Base-by-base conservation (phyloP, 2,329 filamentous ascomycete genomes). In the Penicillium sp. region DNA sequence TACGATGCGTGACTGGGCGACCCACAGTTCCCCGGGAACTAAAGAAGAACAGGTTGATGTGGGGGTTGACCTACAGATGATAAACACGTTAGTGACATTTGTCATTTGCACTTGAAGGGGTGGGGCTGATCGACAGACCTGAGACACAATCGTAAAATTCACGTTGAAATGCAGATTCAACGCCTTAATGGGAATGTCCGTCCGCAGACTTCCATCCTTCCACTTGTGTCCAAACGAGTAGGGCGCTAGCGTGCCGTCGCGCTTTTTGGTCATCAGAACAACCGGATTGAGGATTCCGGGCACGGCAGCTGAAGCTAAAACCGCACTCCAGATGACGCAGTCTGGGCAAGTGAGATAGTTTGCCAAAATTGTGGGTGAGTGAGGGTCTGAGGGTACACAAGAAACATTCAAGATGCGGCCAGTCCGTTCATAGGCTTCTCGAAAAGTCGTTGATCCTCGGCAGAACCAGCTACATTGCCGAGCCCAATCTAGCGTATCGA, bases 31-130 rank as follows among this genome's bases (percentile, higher is more conserved):
- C 95, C 35, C 95, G 86, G 0, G 93, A 96, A 34, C 90, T 95
- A 82, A 98, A 99, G 84, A 99, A 98, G 83, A 99, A 99, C 31
- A 98, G 87, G 71, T 96, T 98, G 76, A 99, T 94, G 75, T 99
- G 95, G 1, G 95, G 95, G 75, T 99, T 99, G 51, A 97, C 94
- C 78, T 92, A 86, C 4, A 35, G 39, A 15, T 10, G 12, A 6
- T 38, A 67, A 43, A 1, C 5, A 31, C n/a, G 52, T 83, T 84
- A 68, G 53, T 42, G 42, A 22, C 59, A 6, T 88, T 41, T 22
- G 42, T 31, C 59, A 6, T 88, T 41, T 22, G 42, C 34, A 47
- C 14, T 41, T 6, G 14, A 41, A 17, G 38, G 17, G 15, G 28
- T 31, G 45, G 22, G 43, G 22, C 53, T 28, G 5, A 11, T 15